Evolutionary conservation across 495 filamentous ascomycete species (phyloP), one percentile per base, ranked within the genome.

Genomic region (Monascus purpureus): DNA sequence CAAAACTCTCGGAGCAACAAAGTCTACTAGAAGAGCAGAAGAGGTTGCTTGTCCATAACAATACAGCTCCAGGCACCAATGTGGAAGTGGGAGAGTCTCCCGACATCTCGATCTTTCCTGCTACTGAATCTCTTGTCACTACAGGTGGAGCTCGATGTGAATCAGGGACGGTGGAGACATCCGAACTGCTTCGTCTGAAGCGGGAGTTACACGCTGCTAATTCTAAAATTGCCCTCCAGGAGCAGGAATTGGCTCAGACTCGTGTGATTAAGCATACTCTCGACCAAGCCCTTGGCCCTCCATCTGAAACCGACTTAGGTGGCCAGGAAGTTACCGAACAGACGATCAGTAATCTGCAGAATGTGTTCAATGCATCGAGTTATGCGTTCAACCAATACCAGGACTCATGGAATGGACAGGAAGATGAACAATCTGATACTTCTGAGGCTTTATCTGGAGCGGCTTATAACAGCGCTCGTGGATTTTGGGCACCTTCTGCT

Each of bases 221-320:
- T 40, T 73, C 70, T 43, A 79, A 75, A 39, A 86, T 97, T 50
- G 77, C 74, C 34, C 66, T 74, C 12, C 79, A 93, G 53, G 82
- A 84, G 38, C 73, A 86, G 36, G 84, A 95, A 52, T 68, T 95
- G 33, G 67, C 78, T 16, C 80, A 88, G 37, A 79, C 66, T 7
- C 82, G 83, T 26, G 72, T 73, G 45, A 75, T 73, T 28, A 80
- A 77, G 48, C 77, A 82, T 45, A 84, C 78, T 9, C 40, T 85
- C 28, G 78, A 85, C 34, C 73, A 83, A 46, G 72, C 73, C 33
- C 65, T 85, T 35, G 77, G 75, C 8, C 65, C 72, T 37, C 57
- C 72, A 7, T 70, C 70, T 18, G 70, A 72, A 25, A 58, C 57
- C 14, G 75, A 80, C 30, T 55, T 60, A 33, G 50, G 53, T 33